Evolutionary conservation across 1,284 basidiomycete genomes (phyloP), one percentile per base, ranked within the genome.

Genomic region (Psilocybe mexicana): DNA sequence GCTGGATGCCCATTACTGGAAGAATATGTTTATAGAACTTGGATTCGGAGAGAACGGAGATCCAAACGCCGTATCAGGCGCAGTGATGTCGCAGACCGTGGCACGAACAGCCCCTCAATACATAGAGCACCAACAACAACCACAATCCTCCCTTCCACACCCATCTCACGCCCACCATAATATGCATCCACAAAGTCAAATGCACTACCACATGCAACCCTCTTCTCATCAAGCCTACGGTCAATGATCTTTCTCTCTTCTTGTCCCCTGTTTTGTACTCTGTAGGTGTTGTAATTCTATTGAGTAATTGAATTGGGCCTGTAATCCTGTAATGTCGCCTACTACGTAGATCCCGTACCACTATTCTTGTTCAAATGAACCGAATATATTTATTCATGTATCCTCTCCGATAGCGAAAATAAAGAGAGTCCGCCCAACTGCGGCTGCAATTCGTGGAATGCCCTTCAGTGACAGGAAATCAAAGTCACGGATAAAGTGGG

Each of bases 401-500:
- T 85, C 82, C 30, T 78, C 74, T 10, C 78, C 80, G 59, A 86
- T 78, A 46, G 76, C 71, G 60, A 83, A 81, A 48, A 84, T 71
- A 18, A 73, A 66, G 18, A 91, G 71, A 54, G 80, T 79, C 55
- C 76, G 72, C 43, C 86, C 87, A 23, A 88, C 77, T 12, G 85
- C 88, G 4, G 84, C 85, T 2, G 80, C 89, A 56, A 93, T 79
- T 44, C 84, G 75, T 53, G 87, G 83, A 60, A 84, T 84, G 33
- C 83, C 81, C 33, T 73, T 73, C 36, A 78, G 63, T 7, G 79
- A 76, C 52, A 92, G 69, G 72, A 91, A 93, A 73, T 92, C 90
- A 65, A 93, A 90, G 67, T 90, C 86, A 48, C 81, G 78, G 40
- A 92, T 76, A 59, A 79, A 77, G 68, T 87, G 80, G 18, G 90